Base-by-base conservation (phyloP, 75 land plant species). In the Azolla pinnata region DNA sequence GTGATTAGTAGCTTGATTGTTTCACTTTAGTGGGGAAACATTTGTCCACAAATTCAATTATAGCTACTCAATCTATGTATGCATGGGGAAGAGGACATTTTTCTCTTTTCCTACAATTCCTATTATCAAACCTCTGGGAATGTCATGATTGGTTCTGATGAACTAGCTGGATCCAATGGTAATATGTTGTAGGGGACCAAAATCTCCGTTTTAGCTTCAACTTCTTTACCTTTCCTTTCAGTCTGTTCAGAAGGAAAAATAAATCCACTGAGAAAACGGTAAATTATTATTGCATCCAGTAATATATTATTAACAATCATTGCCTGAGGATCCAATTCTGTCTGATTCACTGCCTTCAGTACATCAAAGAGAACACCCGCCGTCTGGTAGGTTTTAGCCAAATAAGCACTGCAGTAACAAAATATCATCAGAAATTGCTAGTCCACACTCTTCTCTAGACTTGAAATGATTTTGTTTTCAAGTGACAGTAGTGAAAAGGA, bases 331-430 rank as follows among this genome's bases (percentile, higher is more conserved):
- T 80, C 59, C 56, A 75, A 70, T 25, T 63, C 70, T 18, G 69
- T 12, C 40, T 78, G 74, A 14, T 79, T 83, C 29, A 86, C 85
- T 29, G 84, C 76, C 45, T 59, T 78, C 50, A 86, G 66, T 21
- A 90, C 97, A 61, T 86, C 97, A 72, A 81, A 86, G 4, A 90
- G 63, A 18, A 90, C 90, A 10, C 78, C 74, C 29, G 90, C 90
- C 29, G 85, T 83, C 57, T 83, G 90, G 63, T 72, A 85, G 19
- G 80, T 73, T 59, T 77, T 81, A 0, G 87, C 83, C 75, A 86
- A 72, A 68, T 85, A 79, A 53, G 82, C 90, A 19, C 90, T 85
- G 75, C 49, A 65, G 18, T 42, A 21, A 33, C 31, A 17, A 58
- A 51, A 40, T 33, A 20, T 17, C 26, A 62, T 48, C 0, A 54